Percentiles rank a stretch among this genome's conserved stretches.
These are phyloP conservation scores for Acer saccharum DNA, from an alignment of 345 rosid species.

Conservation along the genomic window DNA sequence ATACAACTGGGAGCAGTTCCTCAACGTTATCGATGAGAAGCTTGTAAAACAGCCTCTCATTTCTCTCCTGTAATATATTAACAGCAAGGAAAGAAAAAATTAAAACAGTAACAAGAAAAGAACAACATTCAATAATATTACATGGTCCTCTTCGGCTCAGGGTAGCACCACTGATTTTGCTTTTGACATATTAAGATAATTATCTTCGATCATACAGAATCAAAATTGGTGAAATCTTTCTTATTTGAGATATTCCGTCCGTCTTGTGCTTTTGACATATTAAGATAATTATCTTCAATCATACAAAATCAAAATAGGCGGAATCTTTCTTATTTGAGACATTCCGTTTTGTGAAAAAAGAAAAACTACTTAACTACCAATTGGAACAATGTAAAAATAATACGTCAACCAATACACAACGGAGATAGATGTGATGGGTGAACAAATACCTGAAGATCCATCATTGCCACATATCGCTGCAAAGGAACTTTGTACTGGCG, in stretches of 20 bases:
- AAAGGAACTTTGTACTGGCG: conserved; percentile 83
- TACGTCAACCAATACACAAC: background rate
- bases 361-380: background rate
- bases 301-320: background rate
- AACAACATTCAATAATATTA: background rate
- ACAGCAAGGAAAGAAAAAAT: background rate
- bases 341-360: no score
- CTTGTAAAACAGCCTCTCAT: conserved; percentile 91
- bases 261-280: no score
- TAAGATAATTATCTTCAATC: no score
- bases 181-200: no score
- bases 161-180: background rate
- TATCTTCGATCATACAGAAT: background rate
- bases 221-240: background rate
- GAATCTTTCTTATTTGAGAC: background rate
- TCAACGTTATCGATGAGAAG: conserved; percentile 90
- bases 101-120: background rate
- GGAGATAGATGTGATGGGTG: background rate
- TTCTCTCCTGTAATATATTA: conserved; percentile 68
- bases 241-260: background rate
- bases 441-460: conserved; percentile 87
- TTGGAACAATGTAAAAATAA: background rate
- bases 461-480: conserved; percentile 87
- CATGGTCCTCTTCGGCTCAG: background rate
- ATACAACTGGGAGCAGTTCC: conserved; percentile 88